Evolutionary conservation across 139 green algal species (phyloP).

Genomic region (Picochlorum sp.): DNA sequence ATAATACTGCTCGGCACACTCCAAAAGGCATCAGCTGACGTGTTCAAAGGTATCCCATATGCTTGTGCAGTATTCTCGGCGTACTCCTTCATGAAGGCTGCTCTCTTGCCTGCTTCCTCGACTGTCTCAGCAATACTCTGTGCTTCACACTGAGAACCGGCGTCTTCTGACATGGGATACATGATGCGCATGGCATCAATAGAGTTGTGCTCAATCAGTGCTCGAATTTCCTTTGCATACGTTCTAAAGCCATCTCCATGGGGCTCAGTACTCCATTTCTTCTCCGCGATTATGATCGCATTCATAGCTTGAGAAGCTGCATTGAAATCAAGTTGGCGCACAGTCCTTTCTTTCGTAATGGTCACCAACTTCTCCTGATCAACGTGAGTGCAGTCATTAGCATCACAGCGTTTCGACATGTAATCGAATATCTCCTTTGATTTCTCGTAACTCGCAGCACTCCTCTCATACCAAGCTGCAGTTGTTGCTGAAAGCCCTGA

Average conservation of each 20-base stretch:
- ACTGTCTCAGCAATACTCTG: neutral
- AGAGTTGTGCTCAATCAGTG: neutral
- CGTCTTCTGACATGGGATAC: neutral
- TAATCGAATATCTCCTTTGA: slow-evolving; percentile 1
- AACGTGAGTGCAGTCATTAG: neutral
- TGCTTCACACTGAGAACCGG: neutral
- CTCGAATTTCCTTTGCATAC: neutral
- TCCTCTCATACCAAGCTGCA: neutral
- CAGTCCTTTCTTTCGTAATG: neutral
- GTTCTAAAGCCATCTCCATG: neutral
- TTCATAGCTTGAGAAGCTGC: neutral
- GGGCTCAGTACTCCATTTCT: neutral
- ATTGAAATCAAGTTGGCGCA: slow-evolving; percentile 1
- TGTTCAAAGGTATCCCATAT: neutral
- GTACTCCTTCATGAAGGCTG: neutral
- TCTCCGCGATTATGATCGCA: neutral
- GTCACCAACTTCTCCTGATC: slow-evolving; percentile 3
- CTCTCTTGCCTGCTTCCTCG: neutral
- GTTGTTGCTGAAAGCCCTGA: too few relatives aligned
- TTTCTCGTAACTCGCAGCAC: neutral
- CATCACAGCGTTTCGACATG: neutral
- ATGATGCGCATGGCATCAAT: neutral
- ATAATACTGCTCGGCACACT: neutral
- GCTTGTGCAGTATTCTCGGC: neutral
- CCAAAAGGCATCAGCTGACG: neutral